These are phyloP conservation scores for Letharia columbiana DNA, from an alignment of 495 filamentous ascomycete genomes.

Conservation along the genomic window DNA sequence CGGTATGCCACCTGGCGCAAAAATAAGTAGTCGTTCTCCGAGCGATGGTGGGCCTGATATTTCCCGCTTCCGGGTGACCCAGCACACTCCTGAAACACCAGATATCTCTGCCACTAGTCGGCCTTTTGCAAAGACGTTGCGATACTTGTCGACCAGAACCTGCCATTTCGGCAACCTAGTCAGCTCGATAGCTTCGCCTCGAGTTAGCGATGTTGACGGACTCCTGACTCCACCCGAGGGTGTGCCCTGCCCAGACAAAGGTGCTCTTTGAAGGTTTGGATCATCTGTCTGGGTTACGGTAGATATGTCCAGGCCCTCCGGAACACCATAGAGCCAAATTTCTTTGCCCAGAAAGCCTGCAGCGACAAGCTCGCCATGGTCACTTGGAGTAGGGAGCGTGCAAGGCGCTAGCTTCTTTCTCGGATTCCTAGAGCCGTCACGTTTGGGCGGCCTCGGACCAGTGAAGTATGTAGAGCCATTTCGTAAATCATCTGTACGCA, in stretches of 20 bases:
- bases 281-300: conserved; percentile 21
- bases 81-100: conserved; percentile 52
- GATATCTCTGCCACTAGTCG: conserved; percentile 47
- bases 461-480: conserved; percentile 76
- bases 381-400: conserved; percentile 59
- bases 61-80: conserved; percentile 45
- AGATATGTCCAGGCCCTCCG: conserved; percentile 57
- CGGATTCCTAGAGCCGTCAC: conserved; percentile 22
- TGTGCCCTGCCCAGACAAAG: conserved; percentile 21
- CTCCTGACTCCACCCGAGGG: conserved; percentile 12
- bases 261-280: conserved; percentile 14
- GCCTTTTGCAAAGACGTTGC: conserved; percentile 56
- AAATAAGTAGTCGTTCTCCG: conserved; percentile 58
- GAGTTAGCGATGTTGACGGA: conserved; percentile 22
- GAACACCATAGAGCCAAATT: conserved; percentile 74
- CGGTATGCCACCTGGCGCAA: conserved; percentile 62
- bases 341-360: conserved; percentile 65
- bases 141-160: conserved; percentile 54
- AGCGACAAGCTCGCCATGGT: conserved; percentile 63
- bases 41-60: conserved; percentile 28
- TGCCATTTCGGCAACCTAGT: conserved; percentile 55
- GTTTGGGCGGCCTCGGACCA: conserved; percentile 44
- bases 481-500: conserved; percentile 61
- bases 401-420: conserved; percentile 47
- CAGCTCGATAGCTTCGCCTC: conserved; percentile 24